Conservation (phyloP, 176 grass and related monocot genomes). For the Triticum turgidum region DNA sequence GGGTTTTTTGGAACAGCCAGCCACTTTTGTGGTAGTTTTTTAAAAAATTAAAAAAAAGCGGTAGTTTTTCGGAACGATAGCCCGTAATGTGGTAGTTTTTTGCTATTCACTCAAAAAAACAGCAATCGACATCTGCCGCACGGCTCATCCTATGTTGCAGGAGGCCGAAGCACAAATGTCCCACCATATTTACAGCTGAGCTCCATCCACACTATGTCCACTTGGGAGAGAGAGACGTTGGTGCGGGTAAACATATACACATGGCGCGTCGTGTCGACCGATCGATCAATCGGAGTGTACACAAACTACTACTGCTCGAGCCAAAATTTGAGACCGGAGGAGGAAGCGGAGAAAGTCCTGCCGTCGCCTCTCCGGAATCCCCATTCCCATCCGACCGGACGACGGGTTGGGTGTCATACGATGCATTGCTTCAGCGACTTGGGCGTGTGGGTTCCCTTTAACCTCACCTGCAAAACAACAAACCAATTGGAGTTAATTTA, state of each 20-base stretch:
- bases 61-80: too few relatives aligned
- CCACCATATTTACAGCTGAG: constrained; percentile 31
- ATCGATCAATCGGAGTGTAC: background rate
- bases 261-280: background rate
- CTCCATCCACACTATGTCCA: constrained; percentile 1
- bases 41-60: too few relatives aligned
- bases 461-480: constrained; percentile 30
- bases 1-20: too few relatives aligned
- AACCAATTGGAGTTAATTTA: background rate
- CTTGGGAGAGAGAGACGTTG: background rate
- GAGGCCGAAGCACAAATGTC: constrained; percentile 55
- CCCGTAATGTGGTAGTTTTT: too few relatives aligned
- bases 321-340: constrained; percentile 32
- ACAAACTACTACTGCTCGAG: constrained; percentile 10
- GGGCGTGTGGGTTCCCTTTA: constrained; percentile 50
- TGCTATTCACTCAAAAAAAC: background rate
- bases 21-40: too few relatives aligned
- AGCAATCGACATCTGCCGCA: constrained; percentile 10
- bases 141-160: constrained; percentile 52
- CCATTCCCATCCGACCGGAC: background rate
- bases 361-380: background rate
- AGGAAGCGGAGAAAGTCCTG: background rate
- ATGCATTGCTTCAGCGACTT: constrained; percentile 48
- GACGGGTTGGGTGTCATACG: constrained; percentile 18
- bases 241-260: background rate